Base-by-base conservation (phyloP, 2,329 filamentous ascomycete species). In the Diplodia seriata region DNA sequence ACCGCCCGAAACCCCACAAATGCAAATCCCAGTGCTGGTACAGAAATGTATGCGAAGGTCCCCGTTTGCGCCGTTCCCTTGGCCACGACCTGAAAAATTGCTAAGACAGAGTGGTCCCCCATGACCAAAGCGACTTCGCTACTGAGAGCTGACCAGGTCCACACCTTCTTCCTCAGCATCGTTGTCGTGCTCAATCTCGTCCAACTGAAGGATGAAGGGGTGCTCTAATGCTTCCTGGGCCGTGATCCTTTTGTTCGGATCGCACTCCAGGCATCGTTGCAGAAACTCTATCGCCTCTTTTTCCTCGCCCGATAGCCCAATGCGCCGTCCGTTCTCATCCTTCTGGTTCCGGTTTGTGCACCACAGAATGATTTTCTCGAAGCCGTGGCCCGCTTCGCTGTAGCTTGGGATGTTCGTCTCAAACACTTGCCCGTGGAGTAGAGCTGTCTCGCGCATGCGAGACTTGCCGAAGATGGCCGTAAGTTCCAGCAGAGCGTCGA, bases 401-500 rank as follows among this genome's bases (percentile, higher is more conserved):
- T 99, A 91, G 1, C 92, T 97, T 0, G 94, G 94, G 68, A 99
- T 93, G 69, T 88, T 97, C 0, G 92, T 95, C 79, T 99, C 93
- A 71, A 98, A 93, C 68, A 97, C 89, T 74, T 94, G 92, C 1
- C 95, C 95, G 75, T 99, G 95, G 62, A 97, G 83, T 20, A 93
- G 83, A 0, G 92, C 93, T 3, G 91, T 91, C 40, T 87, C 84
- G 75, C 90, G 91, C 94, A 99, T 98, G 68, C 90, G 89, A 76
- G 87, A 89, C 51, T 86, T 85, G 61, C 95, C 95, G 77, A 98
- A 97, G 69, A 99, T 97, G 68, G 93, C 97, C 43, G 94, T 92
- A 72, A 99, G 96, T 79, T 99, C 95, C 72, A 99, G 94, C 86
- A 97, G 91, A 63, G 95, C 95, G 76, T 99, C 95, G 57, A 99